Evolutionary conservation across 2,329 filamentous ascomycete species (phyloP).

Genomic region (Penicillium sp.): DNA sequence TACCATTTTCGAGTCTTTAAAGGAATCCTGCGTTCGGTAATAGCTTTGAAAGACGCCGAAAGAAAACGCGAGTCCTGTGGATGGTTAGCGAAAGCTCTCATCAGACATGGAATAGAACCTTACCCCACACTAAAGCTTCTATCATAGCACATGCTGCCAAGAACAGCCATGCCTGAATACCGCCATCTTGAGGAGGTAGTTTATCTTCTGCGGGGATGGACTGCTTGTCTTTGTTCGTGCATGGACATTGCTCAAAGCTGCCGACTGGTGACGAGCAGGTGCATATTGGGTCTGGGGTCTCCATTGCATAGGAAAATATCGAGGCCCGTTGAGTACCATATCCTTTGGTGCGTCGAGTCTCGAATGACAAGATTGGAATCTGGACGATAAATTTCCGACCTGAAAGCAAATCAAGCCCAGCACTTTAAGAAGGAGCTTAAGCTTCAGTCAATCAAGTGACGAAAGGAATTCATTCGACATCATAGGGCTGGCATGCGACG

Average conservation of each 20-base stretch:
- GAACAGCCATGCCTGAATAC: slow-evolving; percentile 45
- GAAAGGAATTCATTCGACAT: slow-evolving; percentile 12
- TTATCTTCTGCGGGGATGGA: not conserved
- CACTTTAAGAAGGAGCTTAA: slow-evolving; percentile 16
- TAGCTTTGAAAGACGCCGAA: slow-evolving; percentile 36
- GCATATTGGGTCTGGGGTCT: not conserved
- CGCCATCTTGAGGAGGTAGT: slow-evolving; percentile 35
- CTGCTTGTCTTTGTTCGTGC: slow-evolving; percentile 2
- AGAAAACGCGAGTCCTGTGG: slow-evolving; percentile 21
- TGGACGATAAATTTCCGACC: not conserved
- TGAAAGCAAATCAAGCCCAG: slow-evolving; percentile 14
- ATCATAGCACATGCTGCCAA: slow-evolving; percentile 50
- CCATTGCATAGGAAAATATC: not conserved
- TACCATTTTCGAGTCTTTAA: slow-evolving; percentile 23
- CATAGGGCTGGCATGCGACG: slow-evolving; percentile 10
- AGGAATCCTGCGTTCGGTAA: slow-evolving; percentile 26
- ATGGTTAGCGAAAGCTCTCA: not conserved
- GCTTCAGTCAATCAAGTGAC: slow-evolving; percentile 11
- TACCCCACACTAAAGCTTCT: slow-evolving; percentile 54
- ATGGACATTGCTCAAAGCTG: slow-evolving; percentile 1
- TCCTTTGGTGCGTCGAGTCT: not conserved
- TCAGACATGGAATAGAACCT: slow-evolving; percentile 3
- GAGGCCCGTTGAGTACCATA: not conserved
- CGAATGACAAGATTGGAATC: not conserved
- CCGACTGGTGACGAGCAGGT: not conserved